Evolutionary conservation across 306 rosid species (phyloP), one percentile per base, ranked within the genome.

Genomic region (Castanea sativa): DNA sequence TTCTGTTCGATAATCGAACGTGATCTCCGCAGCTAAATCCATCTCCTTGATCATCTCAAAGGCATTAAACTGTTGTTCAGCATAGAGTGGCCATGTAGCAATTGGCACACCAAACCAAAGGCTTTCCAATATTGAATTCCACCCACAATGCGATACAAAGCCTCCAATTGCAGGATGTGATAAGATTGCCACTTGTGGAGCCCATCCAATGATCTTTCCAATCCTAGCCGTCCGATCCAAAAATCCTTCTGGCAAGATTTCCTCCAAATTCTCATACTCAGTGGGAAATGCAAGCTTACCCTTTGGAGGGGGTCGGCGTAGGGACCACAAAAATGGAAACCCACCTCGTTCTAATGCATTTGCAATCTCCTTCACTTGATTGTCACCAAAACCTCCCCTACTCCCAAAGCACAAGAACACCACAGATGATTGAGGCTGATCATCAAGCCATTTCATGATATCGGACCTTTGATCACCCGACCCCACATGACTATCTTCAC

Each of bases 91-190:
- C 92, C 90, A 87, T 3, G 92, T 65, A 5, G 87, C 91, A 4
- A 88, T 59, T 0, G 97, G 91, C 56, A 92, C 92, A 0, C 92
- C 91, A 4, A 69, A 84, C 75, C 90, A 76, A 2, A 88, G 5
- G 72, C 94, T 88, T 76, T 89, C 97, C 0, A 89, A 63, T 0
- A 14, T 76, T 0, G 93, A 91, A 69, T 89, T 89, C 93, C 92
- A 91, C 2, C 93, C 96, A 0, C 92, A 91, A 4, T 91, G 92
- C 0, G 90, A 86, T 21, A 91, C 85, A 4, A 89, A 91, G 1
- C 87, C 92, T 18, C 82, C 90, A 0, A 83, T 70, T 8, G 97
- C 88, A 0, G 51, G 73, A 55, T 91, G 94, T 14, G 88, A 84
- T 21, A 90, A 56, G 12, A 88, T 53, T 1, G 74, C 83, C 64